phyloP scores from a whole-genome alignment of 441 rosid species.

The Populus hybrid region DNA sequence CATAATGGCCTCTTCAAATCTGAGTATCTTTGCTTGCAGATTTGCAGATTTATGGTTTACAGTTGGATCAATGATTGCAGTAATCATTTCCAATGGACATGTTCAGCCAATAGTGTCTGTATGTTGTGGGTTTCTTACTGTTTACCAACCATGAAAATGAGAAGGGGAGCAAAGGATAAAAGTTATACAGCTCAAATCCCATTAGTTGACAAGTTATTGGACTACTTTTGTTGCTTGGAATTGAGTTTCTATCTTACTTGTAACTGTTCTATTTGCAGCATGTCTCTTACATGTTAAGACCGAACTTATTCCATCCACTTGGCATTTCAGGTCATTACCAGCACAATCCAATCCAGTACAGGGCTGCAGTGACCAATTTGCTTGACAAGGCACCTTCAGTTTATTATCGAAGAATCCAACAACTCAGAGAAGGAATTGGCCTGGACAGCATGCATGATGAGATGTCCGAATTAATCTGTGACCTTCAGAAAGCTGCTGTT shows the following conservation, averaged over 20 bases:
- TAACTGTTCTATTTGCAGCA: neutral
- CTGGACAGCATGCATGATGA: slow-evolving; percentile 51
- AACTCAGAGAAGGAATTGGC: slow-evolving; percentile 53
- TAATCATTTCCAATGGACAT: neutral
- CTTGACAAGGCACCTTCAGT: slow-evolving; percentile 63
- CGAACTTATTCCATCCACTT: slow-evolving; percentile 16
- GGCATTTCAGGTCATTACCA: slow-evolving; percentile 70
- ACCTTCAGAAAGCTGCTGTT: slow-evolving; percentile 82
- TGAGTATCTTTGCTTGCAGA: neutral
- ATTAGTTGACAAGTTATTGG: neutral
- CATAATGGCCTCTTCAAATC: neutral
- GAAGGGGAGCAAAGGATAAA: neutral
- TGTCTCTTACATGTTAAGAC: neutral
- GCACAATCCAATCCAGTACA: slow-evolving; percentile 71
- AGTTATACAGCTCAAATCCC: neutral
- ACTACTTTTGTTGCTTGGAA: neutral
- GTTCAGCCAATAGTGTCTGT: neutral
- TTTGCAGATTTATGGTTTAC: neutral
- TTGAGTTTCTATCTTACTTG: neutral
- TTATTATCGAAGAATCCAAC: slow-evolving; percentile 54
- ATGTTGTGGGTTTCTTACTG: neutral
- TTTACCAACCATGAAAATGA: neutral
- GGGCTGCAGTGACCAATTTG: slow-evolving; percentile 60
- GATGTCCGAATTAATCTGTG: slow-evolving; percentile 73
- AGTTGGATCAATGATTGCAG: neutral